A percentile compares a stretch with the other conserved stretches of the same genome.
Evolutionary conservation across 257 asterid species (phyloP).

Genomic region (Primulina huaijiensis): DNA sequence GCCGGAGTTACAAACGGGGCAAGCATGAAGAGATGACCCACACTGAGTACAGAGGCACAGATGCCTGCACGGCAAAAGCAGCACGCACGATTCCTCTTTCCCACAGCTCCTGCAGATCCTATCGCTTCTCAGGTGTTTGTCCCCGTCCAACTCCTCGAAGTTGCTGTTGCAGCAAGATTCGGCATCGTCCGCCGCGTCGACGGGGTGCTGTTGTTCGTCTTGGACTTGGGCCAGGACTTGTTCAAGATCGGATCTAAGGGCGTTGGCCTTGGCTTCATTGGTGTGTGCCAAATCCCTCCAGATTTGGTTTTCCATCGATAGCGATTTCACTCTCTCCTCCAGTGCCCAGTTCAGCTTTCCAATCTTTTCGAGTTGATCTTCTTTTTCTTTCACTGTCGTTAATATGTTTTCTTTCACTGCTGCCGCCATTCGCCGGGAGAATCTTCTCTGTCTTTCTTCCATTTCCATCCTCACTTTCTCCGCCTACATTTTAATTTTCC

Average conservation of each 20-base stretch:
- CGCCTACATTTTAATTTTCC: constrained; percentile 26
- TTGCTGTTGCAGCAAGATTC: constrained; percentile 66
- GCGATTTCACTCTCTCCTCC: constrained; percentile 39
- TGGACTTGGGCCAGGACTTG: constrained; percentile 42
- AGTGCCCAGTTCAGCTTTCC: constrained; percentile 42
- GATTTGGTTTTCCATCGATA: constrained; percentile 46
- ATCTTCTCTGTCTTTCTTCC: constrained; percentile 45
- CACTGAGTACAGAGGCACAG: constrained; percentile 55
- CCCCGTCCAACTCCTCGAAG: constrained; percentile 14
- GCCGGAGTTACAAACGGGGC: constrained; percentile 55
- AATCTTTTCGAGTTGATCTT: constrained; percentile 48
- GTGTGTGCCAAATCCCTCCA: constrained; percentile 63
- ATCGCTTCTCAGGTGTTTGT: not conserved
- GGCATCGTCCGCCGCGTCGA: constrained; percentile 36
- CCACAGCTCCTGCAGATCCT: constrained; percentile 51
- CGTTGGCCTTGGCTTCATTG: constrained; percentile 59
- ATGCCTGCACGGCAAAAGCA: constrained; percentile 71
- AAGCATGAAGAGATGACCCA: constrained; percentile 38
- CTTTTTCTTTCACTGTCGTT: constrained; percentile 49
- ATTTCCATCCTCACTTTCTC: constrained; percentile 44
- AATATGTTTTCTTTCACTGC: constrained; percentile 47
- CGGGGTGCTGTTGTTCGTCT: constrained; percentile 25
- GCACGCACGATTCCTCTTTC: constrained; percentile 51
- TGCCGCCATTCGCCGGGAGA: constrained; percentile 29
- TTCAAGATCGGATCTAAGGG: constrained; percentile 48